phyloP scores from a whole-genome alignment of 2,329 filamentous ascomycete genomes.

The Acephala macrosclerotiorum region DNA sequence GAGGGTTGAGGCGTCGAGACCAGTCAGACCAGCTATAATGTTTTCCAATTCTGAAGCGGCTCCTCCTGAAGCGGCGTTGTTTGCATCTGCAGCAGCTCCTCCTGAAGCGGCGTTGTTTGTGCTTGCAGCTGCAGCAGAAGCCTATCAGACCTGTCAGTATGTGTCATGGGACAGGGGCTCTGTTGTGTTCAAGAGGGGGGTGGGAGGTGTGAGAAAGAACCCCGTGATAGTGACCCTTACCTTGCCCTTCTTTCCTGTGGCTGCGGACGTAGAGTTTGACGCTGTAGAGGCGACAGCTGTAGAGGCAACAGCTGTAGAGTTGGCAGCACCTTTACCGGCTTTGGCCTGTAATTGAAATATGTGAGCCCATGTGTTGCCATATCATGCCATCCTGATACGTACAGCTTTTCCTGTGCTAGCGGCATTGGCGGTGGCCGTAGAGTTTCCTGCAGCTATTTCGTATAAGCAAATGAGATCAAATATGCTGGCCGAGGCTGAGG shows the following conservation, averaged over 20 bases:
- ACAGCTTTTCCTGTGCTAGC: slow-evolving; percentile 17
- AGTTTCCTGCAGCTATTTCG: slow-evolving; percentile 8
- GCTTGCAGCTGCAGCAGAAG: neutral
- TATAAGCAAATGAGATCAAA: too few relatives aligned
- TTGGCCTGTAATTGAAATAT: neutral
- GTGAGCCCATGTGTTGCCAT: neutral
- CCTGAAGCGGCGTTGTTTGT: slow-evolving; percentile 12
- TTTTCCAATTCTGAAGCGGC: slow-evolving; percentile 17
- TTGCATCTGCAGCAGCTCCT: neutral
- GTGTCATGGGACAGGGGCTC: neutral
- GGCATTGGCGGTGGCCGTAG: slow-evolving; percentile 15
- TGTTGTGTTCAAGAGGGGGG: neutral
- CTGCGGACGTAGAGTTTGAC: slow-evolving; percentile 15
- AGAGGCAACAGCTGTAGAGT: neutral
- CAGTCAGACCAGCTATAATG: slow-evolving; percentile 34
- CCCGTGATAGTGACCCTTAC: neutral
- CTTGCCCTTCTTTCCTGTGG: slow-evolving; percentile 28
- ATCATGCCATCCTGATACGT: neutral
- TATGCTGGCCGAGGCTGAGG: too few relatives aligned
- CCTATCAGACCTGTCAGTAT: neutral
- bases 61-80: slow-evolving; percentile 11
- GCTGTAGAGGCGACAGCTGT: slow-evolving; percentile 1
- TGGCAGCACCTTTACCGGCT: neutral
- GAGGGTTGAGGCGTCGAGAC: slow-evolving; percentile 26
- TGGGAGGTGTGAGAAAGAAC: neutral